Evolutionary conservation across 306 rosid genomes (phyloP), one percentile per base, ranked within the genome.

Genomic region (Amphicarpaea edgeworthii): DNA sequence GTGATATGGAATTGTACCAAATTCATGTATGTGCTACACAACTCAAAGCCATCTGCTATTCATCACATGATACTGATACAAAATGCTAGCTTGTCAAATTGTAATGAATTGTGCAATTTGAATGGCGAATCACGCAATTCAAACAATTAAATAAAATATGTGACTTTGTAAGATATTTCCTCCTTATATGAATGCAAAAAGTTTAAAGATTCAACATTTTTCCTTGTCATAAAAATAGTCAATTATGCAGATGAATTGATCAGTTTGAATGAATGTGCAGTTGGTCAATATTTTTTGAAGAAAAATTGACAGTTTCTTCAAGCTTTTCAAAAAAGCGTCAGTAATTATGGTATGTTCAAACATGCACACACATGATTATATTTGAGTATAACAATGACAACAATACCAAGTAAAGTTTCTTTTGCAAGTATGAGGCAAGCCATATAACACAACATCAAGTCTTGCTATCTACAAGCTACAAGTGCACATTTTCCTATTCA

Each of bases 311-410:
- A 38, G 24, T 17, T 38, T 8, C 28, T 62, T 51, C 50, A 34
- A 59, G 34, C 26, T 68, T 71, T 71, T 23, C 12, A 8, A 12
- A 55, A 70, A 12, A 41, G 10, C 2, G 58, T 26, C 24, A 47
- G 58, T 38, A 46, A 43, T 66, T 69, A 60, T n/a, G 24, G 47
- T 47, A 62, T 49, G 38, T 49, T 37, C 77, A 70, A 50, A 41
- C 66, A 78, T 47, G 58, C 55, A 70, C 38, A 23, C 46, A 34
- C 42, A 69, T 43, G 38, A 46, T 14, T n/a, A 37, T 34, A 68
- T 46, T 69, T 45, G 49, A 78, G 43, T 47, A 67, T 45, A 42
- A 7, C 47, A 45, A 40, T 76, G 26, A 9, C 49, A 15, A 14
- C 15, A 43, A 32, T n/a, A 23, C 53, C 41, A 30, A 46, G 43